Evolutionary conservation across 1,284 basidiomycete species (phyloP), one percentile per base, ranked within the genome.

Genomic region (Cutaneotrichosporon daszewskae): DNA sequence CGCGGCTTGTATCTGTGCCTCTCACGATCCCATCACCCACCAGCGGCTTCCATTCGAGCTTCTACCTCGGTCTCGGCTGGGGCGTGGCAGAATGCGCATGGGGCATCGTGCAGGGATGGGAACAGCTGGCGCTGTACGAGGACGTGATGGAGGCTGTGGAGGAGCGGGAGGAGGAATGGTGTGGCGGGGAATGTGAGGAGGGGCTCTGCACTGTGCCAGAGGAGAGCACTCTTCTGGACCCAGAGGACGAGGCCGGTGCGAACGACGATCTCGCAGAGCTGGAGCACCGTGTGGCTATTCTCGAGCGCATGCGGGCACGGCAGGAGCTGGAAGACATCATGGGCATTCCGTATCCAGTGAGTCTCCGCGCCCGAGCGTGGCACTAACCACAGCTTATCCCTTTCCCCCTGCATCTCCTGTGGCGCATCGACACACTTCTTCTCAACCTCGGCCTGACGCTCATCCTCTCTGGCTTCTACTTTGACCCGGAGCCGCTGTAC

Each of bases 371-470:
- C 6, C 17, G 10, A 16, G 13, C 20, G 14, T n/a, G 4, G 5
- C 20, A 43, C 47, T 39, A 10, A 37, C 19, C 18, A 3, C 54
- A 69, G 67, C 65, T 59, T 45, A 70, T 71, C 32, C 66, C 68
- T 0, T 57, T 71, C 45, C 55, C 68, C 1, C 56, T 71, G 10
- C 69, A 70, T 40, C 51, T 69, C 3, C 56, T 71, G 5, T 71
- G 69, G 69, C 58, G 70, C 32, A 54, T 72, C 24, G 70, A 72
- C 43, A 68, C 68, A 29, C 59, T 72, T 4, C 59, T 72, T 1
- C 59, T 72, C 43, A 72, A 71, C 47, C 63, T 72, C n/a, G 70
- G 70, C 22, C 52, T 72, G 3, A 72, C 70, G n/a, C 55, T 72
- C 5, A 57, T 71, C 37, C 57, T 70, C 28, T 66, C 68, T 8